Evolutionary conservation across 495 filamentous ascomycete genomes (phyloP).

Genomic region (Endocarpon pusillum): DNA sequence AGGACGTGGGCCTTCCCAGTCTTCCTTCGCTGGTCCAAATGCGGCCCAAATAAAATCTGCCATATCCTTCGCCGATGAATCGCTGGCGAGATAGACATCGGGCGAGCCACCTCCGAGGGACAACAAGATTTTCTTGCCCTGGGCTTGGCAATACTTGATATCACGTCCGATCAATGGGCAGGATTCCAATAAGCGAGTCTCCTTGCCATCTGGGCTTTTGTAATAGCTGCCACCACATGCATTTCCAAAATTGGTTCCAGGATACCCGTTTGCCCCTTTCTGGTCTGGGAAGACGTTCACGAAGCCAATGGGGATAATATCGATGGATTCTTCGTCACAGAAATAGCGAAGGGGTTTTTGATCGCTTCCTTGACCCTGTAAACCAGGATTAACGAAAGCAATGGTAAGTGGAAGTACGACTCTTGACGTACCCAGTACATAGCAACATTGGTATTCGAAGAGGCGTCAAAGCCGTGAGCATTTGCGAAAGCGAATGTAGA

Average conservation of each 20-base stretch:
- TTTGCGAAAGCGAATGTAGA: conserved; percentile 12
- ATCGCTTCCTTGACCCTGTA: conserved; percentile 31
- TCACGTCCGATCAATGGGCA: conserved; percentile 39
- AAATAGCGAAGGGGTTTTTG: conserved; percentile 34
- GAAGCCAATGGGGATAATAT: conserved; percentile 54
- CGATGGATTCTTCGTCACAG: conserved; percentile 39
- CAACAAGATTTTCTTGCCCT: conserved; percentile 48
- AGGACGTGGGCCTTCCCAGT: conserved; percentile 31
- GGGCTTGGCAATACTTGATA: conserved; percentile 45
- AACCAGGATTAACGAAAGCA: conserved; percentile 1
- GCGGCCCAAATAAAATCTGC: conserved; percentile 48
- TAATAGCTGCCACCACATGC: conserved; percentile 38
- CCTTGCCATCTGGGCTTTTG: conserved; percentile 13
- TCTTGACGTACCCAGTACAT: conserved; percentile 40
- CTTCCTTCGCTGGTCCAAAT: conserved; percentile 36
- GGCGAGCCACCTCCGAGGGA: conserved; percentile 46
- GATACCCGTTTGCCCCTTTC: conserved; percentile 31
- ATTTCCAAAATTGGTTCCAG: conserved; percentile 49
- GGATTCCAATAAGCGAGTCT: conserved; percentile 22
- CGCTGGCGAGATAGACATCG: conserved; percentile 42
- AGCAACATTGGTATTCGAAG: conserved; percentile 38
- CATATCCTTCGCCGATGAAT: conserved; percentile 35
- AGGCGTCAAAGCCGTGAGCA: conserved; percentile 29
- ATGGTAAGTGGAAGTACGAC: not conserved
- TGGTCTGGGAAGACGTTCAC: conserved; percentile 45